Base-by-base conservation (phyloP, 306 rosid species). In the Sesbania bispinosa region DNA sequence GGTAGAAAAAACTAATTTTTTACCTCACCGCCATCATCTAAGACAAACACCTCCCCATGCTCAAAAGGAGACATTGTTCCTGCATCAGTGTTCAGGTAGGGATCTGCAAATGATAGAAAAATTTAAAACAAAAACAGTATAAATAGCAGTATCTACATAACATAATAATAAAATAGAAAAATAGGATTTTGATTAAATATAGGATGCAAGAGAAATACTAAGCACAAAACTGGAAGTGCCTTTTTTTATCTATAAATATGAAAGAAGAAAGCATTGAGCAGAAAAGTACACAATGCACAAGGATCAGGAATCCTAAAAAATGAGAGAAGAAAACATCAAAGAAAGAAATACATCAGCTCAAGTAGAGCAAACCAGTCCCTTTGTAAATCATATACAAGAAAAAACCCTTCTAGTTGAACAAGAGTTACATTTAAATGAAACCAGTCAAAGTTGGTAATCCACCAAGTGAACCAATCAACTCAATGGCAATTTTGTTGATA, bases 1-100 rank as follows among this genome's bases (percentile, higher is more conserved):
- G 55, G 36, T 18, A 14, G n/a, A 9, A 45, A 52, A 63, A 11
- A 6, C 2, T 15, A 8, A 26, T 55, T 48, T 14, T 73, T 79
- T 88, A 90, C 97, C 97, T 90, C 97, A 0, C 97, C 97, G 0
- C 95, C 97, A 67, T 90, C 97, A 35, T 90, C 97, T 64, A 90
- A 76, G 78, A 90, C 97, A 68, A 85, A 90, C 50, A 90, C 97
- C 76, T 90, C 97, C 55, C 97, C 92, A 45, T 90, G 97, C 79
- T 88, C 92, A 68, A 90, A 90, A 52, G 97, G 95, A 70, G 97
- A 88, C 97, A 90, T 90, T 42, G 95, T 88, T 43, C 97, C 95
- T 0, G 97, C 97, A 85, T 90, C 95, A 0, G 95, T 90, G 85
- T 90, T 90, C 70, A 90, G 81, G 80, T 90, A 90, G 46, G 97